Conservation (phyloP, 768 basidiomycete genomes). For the Trametes cingulata region DNA sequence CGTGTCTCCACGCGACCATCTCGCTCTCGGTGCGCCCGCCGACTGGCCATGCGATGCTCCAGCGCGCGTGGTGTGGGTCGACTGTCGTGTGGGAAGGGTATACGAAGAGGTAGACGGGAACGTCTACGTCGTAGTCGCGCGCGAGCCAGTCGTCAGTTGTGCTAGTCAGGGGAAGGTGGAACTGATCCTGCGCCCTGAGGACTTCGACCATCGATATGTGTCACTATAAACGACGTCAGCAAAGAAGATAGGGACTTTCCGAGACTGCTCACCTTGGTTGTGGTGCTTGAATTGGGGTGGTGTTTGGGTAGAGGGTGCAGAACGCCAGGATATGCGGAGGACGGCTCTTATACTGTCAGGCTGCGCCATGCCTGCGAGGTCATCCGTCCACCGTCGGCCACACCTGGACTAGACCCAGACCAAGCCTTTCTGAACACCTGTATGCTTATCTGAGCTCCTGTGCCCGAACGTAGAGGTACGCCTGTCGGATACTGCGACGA, state of each 20-base stretch:
- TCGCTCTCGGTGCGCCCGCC: not conserved
- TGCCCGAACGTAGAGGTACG: too few relatives aligned
- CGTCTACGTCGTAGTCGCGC: constrained; percentile 13
- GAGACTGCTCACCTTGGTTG: not conserved
- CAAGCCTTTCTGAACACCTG: not conserved
- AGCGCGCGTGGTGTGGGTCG: constrained; percentile 6
- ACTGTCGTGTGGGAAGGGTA: constrained; percentile 12
- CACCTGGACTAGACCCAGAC: not conserved
- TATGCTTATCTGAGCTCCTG: too few relatives aligned
- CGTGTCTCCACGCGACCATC: constrained; percentile 16
- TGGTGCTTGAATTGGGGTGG: not conserved
- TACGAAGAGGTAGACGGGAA: constrained; percentile 15
- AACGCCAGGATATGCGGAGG: too few relatives aligned
- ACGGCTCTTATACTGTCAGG: too few relatives aligned
- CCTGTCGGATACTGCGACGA: too few relatives aligned
- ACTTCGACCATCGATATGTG: constrained; percentile 11
- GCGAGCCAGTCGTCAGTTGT: constrained; percentile 21
- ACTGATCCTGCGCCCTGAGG: not conserved
- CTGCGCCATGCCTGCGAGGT: not conserved
- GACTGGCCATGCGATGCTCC: constrained; percentile 15
- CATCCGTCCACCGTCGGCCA: not conserved
- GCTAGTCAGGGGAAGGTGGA: not conserved
- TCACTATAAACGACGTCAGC: not conserved
- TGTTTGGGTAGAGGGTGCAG: too few relatives aligned
- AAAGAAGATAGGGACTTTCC: not conserved